Percentiles rank a stretch among this genome's conserved stretches.
Conservation (phyloP, 2,329 filamentous ascomycete species). For the Dactylellina cionopaga region DNA sequence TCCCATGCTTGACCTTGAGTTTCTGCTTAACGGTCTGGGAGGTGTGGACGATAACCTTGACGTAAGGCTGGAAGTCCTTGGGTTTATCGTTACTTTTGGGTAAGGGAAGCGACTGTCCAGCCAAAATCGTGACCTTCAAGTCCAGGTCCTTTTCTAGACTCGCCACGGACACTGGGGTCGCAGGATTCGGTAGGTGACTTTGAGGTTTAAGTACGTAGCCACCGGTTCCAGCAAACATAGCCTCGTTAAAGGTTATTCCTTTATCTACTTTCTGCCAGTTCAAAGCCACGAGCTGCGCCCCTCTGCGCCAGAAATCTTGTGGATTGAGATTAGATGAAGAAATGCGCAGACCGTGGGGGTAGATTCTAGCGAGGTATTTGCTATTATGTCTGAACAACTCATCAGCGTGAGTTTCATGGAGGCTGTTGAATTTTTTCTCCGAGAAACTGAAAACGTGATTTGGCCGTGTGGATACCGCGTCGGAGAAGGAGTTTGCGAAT, state of each 20-base stretch:
- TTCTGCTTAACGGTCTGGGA: conserved; percentile 65
- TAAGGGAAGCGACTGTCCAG: conserved; percentile 68
- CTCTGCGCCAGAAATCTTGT: conserved; percentile 71
- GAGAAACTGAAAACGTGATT: conserved; percentile 74
- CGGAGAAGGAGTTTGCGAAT: conserved; percentile 55
- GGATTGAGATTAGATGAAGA: conserved; percentile 73
- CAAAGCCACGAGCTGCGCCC: conserved; percentile 73
- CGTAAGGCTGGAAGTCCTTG: conserved; percentile 69
- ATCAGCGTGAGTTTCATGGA: conserved; percentile 65
- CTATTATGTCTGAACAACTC: conserved; percentile 72
- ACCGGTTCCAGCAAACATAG: conserved; percentile 70
- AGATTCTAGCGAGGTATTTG: conserved; percentile 72
- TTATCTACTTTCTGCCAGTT: conserved; percentile 75
- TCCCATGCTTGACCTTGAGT: conserved; percentile 62
- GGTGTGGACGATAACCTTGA: conserved; percentile 71
- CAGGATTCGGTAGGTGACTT: conserved; percentile 63
- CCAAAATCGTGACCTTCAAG: conserved; percentile 68
- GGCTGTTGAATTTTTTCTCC: conserved; percentile 68
- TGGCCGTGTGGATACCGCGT: conserved; percentile 61
- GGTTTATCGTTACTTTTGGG: conserved; percentile 66
- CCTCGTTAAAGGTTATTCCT: conserved; percentile 75
- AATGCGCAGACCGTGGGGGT: conserved; percentile 72
- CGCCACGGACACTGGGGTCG: conserved; percentile 1
- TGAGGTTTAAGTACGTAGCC: conserved; percentile 73
- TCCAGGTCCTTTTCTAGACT: conserved; percentile 62